Evolutionary conservation across 2,329 filamentous ascomycete species (phyloP).

Genomic region (Neonectria ditissima): DNA sequence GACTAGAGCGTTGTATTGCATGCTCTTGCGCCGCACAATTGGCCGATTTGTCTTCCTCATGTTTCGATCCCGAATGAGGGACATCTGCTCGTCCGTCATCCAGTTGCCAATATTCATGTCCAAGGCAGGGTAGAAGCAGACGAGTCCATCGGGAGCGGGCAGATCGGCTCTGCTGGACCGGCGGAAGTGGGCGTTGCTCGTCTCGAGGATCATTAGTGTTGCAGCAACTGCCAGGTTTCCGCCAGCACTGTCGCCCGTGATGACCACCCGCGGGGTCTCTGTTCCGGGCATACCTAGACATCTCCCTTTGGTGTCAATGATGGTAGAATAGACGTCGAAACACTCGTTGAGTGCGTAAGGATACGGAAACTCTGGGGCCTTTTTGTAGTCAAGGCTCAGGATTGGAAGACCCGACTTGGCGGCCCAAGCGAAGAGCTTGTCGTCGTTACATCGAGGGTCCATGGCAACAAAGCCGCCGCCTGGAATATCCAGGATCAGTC

Average conservation of each 20-base stretch:
- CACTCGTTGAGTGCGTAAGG: conserved; percentile 63
- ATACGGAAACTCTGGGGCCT: conserved; percentile 64
- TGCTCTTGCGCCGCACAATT: conserved; percentile 85
- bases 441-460: conserved; percentile 93
- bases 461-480: conserved; percentile 97
- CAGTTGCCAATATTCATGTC: conserved; percentile 99
- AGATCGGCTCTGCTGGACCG: conserved; percentile 63
- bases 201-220: conserved; percentile 90
- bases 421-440: conserved; percentile 93
- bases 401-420: conserved; percentile 89
- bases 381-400: conserved; percentile 86
- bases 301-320: conserved; percentile 53
- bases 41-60: conserved; percentile 81
- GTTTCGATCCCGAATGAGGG: conserved; percentile 85
- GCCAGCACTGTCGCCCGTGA: conserved; percentile 63
- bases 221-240: conserved; percentile 71
- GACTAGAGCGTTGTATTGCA: conserved; percentile 87
- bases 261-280: conserved; percentile 54
- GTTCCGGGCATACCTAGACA: conserved; percentile 59
- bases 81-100: conserved; percentile 99
- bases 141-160: conserved; percentile 80
- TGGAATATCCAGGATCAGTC: conserved; percentile 88
- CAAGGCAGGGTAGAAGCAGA: conserved; percentile 89
- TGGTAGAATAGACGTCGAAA: conserved; percentile 59
- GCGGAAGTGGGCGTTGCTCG: conserved; percentile 60